Base-by-base conservation (phyloP, 768 basidiomycete species). In the Dentipellis fragilis region DNA sequence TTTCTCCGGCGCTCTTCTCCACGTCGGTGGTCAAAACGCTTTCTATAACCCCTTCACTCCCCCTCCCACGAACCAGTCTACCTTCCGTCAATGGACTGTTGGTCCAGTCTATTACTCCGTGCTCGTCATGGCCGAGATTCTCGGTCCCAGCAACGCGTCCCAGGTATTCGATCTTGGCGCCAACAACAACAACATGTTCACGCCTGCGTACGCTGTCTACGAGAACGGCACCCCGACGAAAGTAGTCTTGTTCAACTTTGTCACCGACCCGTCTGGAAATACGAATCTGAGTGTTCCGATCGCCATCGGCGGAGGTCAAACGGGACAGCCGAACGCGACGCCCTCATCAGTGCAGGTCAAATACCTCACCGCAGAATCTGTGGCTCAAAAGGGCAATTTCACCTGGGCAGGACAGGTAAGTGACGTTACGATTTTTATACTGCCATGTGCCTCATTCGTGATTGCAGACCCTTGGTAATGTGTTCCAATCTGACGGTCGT, bases 351-450 rank as follows among this genome's bases (percentile, higher is more conserved):
- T 86, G 19, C 70, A 71, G 56, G 79, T 83, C 63, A 81, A 81
- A 72, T 87, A 84, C 62, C 72, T 87, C 22, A 57, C 63, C 0
- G 84, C 87, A 0, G 63, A 71, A 0, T 77, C 78, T 1, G 81
- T 87, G 2, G 70, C 79, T 1, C 77, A 80, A 56, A 83, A 80
- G 63, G 73, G 71, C 52, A 82, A 87, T 63, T 80, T 89, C 56
- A 84, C 80, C 0, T 91, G 89, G 87, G 89, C 85, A 2, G 81
- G 81, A 5, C 89, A 87, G 71, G 84, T 84, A 48, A 37, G 74
- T 29, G 29, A 29, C 29, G 29, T 29, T 29, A 29, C 6, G 3
- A 29, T 29, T 29, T 29, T 29, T 29, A 29, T 3, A 29, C 29
- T 6, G 29, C 3, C 29, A 29, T 29, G 6, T 29, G 6, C 29